These are phyloP conservation scores for Saururus chinensis DNA, from an alignment of 164 flowering plant species.

Conservation along the genomic window DNA sequence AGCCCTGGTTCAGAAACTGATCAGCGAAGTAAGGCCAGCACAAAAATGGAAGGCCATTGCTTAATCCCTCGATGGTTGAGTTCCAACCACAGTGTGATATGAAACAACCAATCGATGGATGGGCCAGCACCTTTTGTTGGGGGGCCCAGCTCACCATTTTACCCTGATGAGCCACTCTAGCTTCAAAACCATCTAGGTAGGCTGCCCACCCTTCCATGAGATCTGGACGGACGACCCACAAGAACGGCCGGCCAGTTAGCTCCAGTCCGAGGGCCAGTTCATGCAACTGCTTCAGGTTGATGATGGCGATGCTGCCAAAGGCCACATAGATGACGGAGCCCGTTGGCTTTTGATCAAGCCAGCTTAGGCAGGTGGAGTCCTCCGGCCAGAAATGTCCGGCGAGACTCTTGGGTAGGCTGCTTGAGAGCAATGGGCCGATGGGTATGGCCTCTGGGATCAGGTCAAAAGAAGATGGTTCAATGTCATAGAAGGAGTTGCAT, in stretches of 20 bases:
- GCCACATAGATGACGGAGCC: constrained; percentile 26
- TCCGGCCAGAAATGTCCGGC: constrained; percentile 16
- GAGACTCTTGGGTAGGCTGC: neutral
- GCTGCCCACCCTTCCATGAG: neutral
- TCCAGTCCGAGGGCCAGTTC: constrained; percentile 30
- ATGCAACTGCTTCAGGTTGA: constrained; percentile 15
- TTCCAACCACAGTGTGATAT: neutral
- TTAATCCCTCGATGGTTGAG: neutral
- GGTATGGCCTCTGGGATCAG: constrained; percentile 10
- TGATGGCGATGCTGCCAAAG: constrained; percentile 24
- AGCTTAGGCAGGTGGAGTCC: constrained; percentile 17
- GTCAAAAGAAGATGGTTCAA: constrained; percentile 12
- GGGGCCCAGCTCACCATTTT: constrained; percentile 17
- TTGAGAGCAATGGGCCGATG: constrained; percentile 19
- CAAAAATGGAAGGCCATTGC: neutral
- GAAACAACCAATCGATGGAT: constrained; percentile 12
- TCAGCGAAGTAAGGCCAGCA: neutral
- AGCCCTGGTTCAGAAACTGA: neutral
- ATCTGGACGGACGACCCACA: constrained; percentile 31
- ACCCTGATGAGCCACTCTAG: neutral
- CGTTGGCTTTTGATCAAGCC: constrained; percentile 24
- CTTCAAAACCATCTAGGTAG: constrained; percentile 17
- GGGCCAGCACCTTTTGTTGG: constrained; percentile 20
- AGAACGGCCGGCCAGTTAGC: constrained; percentile 14
- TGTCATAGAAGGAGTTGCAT: constrained; percentile 8